Conservation (phyloP, 164 flowering plant genomes). For the Stephania yunnanensis region DNA sequence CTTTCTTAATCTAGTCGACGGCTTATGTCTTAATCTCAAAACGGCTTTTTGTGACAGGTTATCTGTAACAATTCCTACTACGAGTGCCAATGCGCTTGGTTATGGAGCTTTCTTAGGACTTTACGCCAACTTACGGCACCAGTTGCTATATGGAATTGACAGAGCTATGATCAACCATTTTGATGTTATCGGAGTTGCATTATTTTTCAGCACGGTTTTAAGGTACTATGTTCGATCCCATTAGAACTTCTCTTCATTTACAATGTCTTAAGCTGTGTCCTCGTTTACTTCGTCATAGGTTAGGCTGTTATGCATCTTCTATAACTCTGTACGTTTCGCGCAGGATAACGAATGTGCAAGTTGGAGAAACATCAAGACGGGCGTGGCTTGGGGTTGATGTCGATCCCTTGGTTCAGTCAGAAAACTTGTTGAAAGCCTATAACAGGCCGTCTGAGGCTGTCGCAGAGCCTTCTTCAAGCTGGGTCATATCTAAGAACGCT, state of each 20-base stretch:
- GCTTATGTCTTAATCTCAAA: background rate
- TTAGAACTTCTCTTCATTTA: background rate
- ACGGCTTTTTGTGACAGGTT: conserved; percentile 37
- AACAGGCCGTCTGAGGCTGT: conserved; percentile 46
- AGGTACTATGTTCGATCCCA: conserved; percentile 41
- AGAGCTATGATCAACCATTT: conserved; percentile 57
- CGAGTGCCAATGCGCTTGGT: conserved; percentile 69
- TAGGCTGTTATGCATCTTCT: background rate
- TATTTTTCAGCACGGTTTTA: conserved; percentile 64
- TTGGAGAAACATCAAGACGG: conserved; percentile 76
- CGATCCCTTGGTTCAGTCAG: conserved; percentile 74
- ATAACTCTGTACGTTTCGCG: conserved; percentile 9
- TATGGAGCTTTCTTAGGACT: conserved; percentile 93
- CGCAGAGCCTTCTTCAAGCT: conserved; percentile 44
- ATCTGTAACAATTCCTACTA: conserved; percentile 76
- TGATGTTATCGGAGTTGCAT: conserved; percentile 82
- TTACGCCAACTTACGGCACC: conserved; percentile 79
- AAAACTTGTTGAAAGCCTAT: conserved; percentile 61
- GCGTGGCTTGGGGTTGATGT: conserved; percentile 92
- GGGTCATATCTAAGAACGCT: conserved; percentile 86
- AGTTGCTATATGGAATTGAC: conserved; percentile 76
- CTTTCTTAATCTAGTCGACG: background rate
- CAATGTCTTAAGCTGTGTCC: background rate
- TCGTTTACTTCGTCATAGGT: no score
- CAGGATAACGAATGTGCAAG: conserved; percentile 70